These are phyloP conservation scores for Pisolithus orientalis DNA, from an alignment of 768 basidiomycete species.

Conservation along the genomic window DNA sequence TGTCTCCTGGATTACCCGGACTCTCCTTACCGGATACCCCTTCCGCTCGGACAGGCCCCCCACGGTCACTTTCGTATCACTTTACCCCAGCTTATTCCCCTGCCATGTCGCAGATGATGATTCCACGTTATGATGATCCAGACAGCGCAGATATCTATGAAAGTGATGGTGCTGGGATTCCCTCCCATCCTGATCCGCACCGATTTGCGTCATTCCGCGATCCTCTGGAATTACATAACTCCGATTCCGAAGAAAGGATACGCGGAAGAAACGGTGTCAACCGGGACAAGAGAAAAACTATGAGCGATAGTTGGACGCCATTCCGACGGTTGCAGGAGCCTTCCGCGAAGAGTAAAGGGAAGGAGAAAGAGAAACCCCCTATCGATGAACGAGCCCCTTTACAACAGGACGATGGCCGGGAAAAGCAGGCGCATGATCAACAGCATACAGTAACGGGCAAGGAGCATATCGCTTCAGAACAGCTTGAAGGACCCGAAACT, in stretches of 20 bases:
- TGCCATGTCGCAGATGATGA: constrained; percentile 19
- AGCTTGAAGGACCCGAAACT: constrained; percentile 21
- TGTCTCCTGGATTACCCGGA: constrained; percentile 1
- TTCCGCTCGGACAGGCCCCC: constrained; percentile 64
- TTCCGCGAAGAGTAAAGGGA: constrained; percentile 39
- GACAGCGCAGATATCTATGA: constrained; percentile 22
- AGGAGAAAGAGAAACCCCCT: constrained; percentile 13
- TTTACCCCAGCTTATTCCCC: constrained; percentile 46
- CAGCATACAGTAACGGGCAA: not conserved
- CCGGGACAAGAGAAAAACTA: constrained; percentile 35
- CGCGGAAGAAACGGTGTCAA: constrained; percentile 51
- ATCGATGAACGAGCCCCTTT: constrained; percentile 24
- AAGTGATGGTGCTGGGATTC: constrained; percentile 27
- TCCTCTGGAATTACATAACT: constrained; percentile 44
- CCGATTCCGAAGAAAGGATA: constrained; percentile 28
- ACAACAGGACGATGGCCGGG: constrained; percentile 17
- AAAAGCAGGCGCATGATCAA: constrained; percentile 7
- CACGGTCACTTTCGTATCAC: constrained; percentile 63
- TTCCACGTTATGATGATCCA: constrained; percentile 21
- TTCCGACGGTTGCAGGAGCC: constrained; percentile 51
- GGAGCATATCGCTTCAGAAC: constrained; percentile 5
- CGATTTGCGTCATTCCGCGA: constrained; percentile 49
- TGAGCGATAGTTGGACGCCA: constrained; percentile 50
- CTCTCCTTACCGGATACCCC: constrained; percentile 37
- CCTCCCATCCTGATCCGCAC: constrained; percentile 23